Conservation (phyloP, 257 asterid genomes). For the Penstemon newberryi region DNA sequence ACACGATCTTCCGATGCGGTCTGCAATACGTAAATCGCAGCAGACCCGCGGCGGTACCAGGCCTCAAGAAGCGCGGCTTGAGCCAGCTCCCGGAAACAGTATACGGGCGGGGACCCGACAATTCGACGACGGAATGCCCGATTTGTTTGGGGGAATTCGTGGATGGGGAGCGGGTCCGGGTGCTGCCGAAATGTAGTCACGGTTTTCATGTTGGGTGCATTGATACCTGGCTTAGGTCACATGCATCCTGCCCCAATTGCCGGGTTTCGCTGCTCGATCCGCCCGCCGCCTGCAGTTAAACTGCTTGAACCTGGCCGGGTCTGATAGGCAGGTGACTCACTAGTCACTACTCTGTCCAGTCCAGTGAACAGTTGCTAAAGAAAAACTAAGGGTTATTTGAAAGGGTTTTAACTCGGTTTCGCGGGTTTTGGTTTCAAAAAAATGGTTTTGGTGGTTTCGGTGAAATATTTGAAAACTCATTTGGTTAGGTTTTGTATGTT, state of each 20-base stretch:
- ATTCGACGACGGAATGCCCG: conserved; percentile 27
- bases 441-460: too few relatives aligned
- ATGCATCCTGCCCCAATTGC: conserved; percentile 42
- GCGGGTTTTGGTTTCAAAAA: too few relatives aligned
- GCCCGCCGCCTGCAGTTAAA: background rate
- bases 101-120: conserved; percentile 21
- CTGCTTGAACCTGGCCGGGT: background rate
- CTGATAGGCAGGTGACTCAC: background rate
- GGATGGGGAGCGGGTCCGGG: conserved; percentile 39
- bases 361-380: background rate
- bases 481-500: too few relatives aligned
- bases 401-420: too few relatives aligned
- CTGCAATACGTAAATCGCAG: conserved; percentile 5
- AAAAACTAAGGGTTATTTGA: too few relatives aligned
- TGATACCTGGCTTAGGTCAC: conserved; percentile 38
- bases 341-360: too few relatives aligned
- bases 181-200: conserved; percentile 39
- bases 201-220: conserved; percentile 39
- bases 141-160: conserved; percentile 39
- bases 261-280: conserved; percentile 25
- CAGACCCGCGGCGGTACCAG: conserved; percentile 11
- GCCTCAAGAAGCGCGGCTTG: conserved; percentile 22
- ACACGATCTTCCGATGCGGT: conserved; percentile 31
- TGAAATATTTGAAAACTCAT: too few relatives aligned
- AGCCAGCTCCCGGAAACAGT: conserved; percentile 29